phyloP scores from a whole-genome alignment of 345 rosid species.

The Eucalyptus viminalis region DNA sequence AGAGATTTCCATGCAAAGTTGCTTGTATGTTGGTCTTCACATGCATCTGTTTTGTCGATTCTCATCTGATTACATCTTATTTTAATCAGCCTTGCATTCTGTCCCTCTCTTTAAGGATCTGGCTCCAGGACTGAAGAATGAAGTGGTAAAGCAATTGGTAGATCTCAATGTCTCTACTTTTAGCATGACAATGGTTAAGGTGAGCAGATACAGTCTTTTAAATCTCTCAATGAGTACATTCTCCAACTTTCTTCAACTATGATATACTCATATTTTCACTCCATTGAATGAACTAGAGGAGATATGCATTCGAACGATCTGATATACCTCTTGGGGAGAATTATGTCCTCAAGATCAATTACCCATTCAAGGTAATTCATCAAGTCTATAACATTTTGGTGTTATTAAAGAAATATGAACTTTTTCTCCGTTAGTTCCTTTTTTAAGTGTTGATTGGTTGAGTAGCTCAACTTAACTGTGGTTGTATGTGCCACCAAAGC shows the following conservation, averaged over 20 bases:
- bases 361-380: slow-evolving; percentile 74
- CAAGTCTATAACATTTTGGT: not conserved
- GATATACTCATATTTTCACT: not conserved
- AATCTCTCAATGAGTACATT: not conserved
- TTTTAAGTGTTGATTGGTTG: not conserved
- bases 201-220: slow-evolving; percentile 13
- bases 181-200: slow-evolving; percentile 88
- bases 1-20: slow-evolving; percentile 47
- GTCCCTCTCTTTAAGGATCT: slow-evolving; percentile 33
- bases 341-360: slow-evolving; percentile 77
- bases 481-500: not conserved
- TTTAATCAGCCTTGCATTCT: not conserved
- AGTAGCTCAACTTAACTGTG: not conserved
- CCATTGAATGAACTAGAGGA: slow-evolving; percentile 41
- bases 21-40: slow-evolving; percentile 37
- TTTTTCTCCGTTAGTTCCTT: not conserved
- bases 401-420: not conserved
- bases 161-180: slow-evolving; percentile 69
- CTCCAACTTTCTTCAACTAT: not conserved
- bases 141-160: slow-evolving; percentile 54
- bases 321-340: slow-evolving; percentile 80
- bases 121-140: slow-evolving; percentile 63
- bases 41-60: not conserved
- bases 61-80: not conserved
- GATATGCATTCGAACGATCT: slow-evolving; percentile 69